Evolutionary conservation across 305 asterid species (phyloP), one percentile per base, ranked within the genome.

Genomic region (Fraxinus xanthoxyloides): DNA sequence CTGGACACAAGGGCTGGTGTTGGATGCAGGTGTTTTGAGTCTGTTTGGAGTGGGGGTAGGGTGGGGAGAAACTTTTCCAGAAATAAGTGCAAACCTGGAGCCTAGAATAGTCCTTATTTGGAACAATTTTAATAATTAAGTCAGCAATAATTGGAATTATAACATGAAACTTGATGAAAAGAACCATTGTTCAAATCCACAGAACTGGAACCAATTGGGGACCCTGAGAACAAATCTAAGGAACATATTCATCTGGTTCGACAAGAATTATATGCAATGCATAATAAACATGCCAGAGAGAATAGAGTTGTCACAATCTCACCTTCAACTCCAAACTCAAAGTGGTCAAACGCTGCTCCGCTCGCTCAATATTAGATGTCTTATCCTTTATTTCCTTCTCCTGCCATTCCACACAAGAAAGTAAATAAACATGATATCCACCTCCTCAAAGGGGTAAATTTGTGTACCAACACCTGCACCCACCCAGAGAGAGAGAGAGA

Each of bases 271-370:
- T 30, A 67, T 67, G 36, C 28, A 28, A 23, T 23, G 70, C 31
- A 61, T 54, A n/a, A 54, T 54, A n/a, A 54, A 59, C 69, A 61
- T 31, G 10, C 69, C 19, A 67, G 15, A 30, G 17, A 67, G 38
- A 30, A 67, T 28, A 13, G 17, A 26, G 1, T 13, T 13, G 65
- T 54, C 65, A 54, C 1, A 54, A 54, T 1, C 65, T 83, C 84
- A 96, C 99, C 99, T 92, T 93, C 86, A 96, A 79, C 82, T 92
- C 97, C 89, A 90, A 75, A 87, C 90, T 91, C 85, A 94, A 76
- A 76, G 98, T 95, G 72, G 97, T 87, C 90, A 94, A 72, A 40
- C 88, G 94, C 90, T 94, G 93, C 89, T 94, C 98, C 38, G 93
- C 94, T 84, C 90, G 91, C 88, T 93, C 98, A 88, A 91, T 83